A percentile compares a stretch with the other conserved stretches of the same genome.
Evolutionary conservation across 2,329 filamentous ascomycete genomes (phyloP).

Genomic region (Lecanicillium sp.): DNA sequence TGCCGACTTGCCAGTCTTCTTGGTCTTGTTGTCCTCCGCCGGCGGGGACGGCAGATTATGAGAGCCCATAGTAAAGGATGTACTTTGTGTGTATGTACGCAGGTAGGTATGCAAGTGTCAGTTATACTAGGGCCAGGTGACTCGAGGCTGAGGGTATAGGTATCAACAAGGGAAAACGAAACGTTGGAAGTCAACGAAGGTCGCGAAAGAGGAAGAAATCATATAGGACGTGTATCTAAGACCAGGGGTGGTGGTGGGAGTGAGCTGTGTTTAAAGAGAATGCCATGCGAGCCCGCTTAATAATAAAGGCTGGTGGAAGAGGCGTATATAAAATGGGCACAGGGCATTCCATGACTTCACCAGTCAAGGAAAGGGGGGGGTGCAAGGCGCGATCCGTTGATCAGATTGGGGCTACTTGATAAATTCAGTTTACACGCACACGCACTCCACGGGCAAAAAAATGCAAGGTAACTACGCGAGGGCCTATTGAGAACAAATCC

Average conservation of each 20-base stretch:
- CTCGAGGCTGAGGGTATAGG: not conserved
- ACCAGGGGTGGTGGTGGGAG: slow-evolving; percentile 5
- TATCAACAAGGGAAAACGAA: too few relatives aligned
- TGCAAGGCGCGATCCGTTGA: slow-evolving; percentile 10
- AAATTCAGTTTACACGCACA: not conserved
- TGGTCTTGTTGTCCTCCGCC: slow-evolving; percentile 39
- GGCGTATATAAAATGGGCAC: not conserved
- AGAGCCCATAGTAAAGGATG: slow-evolving; percentile 40
- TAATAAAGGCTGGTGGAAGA: slow-evolving; percentile 1
- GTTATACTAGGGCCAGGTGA: not conserved
- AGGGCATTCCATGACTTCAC: slow-evolving; percentile 8
- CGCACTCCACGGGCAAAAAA: not conserved
- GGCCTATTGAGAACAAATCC: not conserved
- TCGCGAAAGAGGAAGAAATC: not conserved
- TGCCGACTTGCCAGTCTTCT: slow-evolving; percentile 38
- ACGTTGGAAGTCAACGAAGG: not conserved
- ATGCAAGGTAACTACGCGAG: not conserved
- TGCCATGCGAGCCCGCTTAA: slow-evolving; percentile 4
- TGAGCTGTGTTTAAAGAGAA: slow-evolving; percentile 9
- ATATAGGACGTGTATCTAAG: slow-evolving; percentile 8
- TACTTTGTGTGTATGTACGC: not conserved
- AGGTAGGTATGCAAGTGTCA: not conserved
- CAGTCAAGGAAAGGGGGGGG: too few relatives aligned
- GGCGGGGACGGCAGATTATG: slow-evolving; percentile 47
- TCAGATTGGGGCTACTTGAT: slow-evolving; percentile 12